Evolutionary conservation across 1,284 basidiomycete genomes (phyloP).

Genomic region (Clitocybe nebularis): DNA sequence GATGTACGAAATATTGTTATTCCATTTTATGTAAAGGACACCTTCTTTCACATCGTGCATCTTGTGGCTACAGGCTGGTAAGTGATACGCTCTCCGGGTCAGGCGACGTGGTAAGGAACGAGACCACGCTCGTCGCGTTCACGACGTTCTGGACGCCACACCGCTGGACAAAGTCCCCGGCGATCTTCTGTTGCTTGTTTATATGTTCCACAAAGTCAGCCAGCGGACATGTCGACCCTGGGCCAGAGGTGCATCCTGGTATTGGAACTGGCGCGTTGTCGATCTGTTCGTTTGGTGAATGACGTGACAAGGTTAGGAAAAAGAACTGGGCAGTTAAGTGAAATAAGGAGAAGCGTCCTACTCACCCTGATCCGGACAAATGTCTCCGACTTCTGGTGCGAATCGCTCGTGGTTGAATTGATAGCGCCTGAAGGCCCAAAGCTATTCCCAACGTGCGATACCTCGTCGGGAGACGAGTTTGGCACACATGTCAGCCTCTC

Average conservation of each 20-base stretch:
- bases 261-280: conserved; percentile 36
- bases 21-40: too few relatives aligned
- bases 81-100: conserved; percentile 9
- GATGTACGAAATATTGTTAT: too few relatives aligned
- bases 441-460: conserved; percentile 15
- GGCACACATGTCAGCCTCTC: conserved; percentile 34
- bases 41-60: too few relatives aligned
- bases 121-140: conserved; percentile 25
- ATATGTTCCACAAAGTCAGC: conserved; percentile 28
- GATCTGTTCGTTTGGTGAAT: conserved; percentile 20
- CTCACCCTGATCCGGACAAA: conserved; percentile 35
- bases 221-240: conserved; percentile 33
- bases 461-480: conserved; percentile 4
- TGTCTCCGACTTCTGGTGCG: conserved; percentile 13
- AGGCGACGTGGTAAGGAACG: conserved; percentile 14
- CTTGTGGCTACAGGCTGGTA: conserved; percentile 7
- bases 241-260: conserved; percentile 34
- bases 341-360: neutral
- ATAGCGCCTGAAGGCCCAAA: conserved; percentile 1
- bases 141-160: conserved; percentile 31
- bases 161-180: conserved; percentile 33
- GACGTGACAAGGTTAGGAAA: neutral
- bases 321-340: neutral
- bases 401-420: conserved; percentile 1
- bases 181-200: conserved; percentile 19